phyloP scores from a whole-genome alignment of 2,329 filamentous ascomycete genomes.

The Corinectria fuckeliana region DNA sequence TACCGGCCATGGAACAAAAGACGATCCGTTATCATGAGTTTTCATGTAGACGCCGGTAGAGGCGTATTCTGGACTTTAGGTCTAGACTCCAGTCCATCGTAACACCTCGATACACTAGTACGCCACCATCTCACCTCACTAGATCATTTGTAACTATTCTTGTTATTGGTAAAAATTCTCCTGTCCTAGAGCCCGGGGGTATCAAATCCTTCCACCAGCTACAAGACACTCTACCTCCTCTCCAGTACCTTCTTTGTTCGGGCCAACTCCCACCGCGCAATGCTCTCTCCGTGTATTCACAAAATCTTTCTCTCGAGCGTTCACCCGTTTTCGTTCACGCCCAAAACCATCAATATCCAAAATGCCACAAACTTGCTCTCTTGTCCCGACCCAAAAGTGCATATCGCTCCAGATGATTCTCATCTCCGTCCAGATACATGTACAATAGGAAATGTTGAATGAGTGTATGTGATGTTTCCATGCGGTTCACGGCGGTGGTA shows the following conservation, averaged over 20 bases:
- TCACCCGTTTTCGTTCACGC: slow-evolving; percentile 9
- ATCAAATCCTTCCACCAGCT: slow-evolving; percentile 14
- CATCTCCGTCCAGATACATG: slow-evolving; percentile 2
- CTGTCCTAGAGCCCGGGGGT: slow-evolving; percentile 9
- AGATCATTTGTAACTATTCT: background rate
- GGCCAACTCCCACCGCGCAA: background rate
- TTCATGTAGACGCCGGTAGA: background rate
- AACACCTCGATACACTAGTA: background rate
- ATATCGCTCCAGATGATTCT: slow-evolving; percentile 6
- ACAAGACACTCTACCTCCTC: background rate
- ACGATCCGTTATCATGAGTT: background rate
- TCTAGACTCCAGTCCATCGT: background rate
- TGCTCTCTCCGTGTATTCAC: background rate
- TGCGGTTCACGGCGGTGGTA: background rate
- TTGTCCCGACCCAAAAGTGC: background rate
- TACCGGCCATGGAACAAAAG: background rate
- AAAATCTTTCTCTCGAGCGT: background rate
- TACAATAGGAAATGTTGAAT: background rate
- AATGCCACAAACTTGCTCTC: background rate
- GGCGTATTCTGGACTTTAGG: background rate
- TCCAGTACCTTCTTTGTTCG: background rate
- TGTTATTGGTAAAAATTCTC: background rate
- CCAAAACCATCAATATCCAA: background rate
- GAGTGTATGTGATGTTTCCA: slow-evolving; percentile 9
- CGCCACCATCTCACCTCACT: background rate